phyloP scores from a whole-genome alignment of 2,329 filamentous ascomycete species.

The Alternaria arbusti region DNA sequence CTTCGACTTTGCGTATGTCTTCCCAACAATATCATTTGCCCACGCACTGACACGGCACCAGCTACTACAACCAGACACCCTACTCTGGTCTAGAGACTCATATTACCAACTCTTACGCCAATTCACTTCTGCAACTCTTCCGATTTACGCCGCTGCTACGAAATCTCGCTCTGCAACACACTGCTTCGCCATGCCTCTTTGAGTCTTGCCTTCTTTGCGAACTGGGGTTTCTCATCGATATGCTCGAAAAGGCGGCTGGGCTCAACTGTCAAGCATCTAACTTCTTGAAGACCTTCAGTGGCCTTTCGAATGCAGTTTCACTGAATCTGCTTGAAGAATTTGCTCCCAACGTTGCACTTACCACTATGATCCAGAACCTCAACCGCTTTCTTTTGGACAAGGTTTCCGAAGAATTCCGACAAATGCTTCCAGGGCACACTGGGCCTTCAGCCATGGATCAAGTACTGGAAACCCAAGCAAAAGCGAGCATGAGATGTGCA shows the following conservation, averaged over 20 bases:
- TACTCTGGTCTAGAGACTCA: constrained; percentile 96
- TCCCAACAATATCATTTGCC: not conserved
- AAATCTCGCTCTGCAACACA: constrained; percentile 87
- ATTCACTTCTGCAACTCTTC: constrained; percentile 87
- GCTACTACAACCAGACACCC: constrained; percentile 91
- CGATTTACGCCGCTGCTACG: constrained; percentile 88
- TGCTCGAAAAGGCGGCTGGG: constrained; percentile 94
- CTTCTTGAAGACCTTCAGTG: constrained; percentile 85
- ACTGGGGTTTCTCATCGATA: constrained; percentile 93
- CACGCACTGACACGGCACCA: constrained; percentile 41
- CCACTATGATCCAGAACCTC: constrained; percentile 83
- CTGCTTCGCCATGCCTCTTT: constrained; percentile 80
- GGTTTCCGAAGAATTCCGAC: constrained; percentile 77
- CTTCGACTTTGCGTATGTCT: constrained; percentile 86
- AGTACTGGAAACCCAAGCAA: constrained; percentile 72
- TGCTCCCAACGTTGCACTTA: constrained; percentile 72
- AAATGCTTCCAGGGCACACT: constrained; percentile 67
- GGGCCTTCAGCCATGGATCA: constrained; percentile 68
- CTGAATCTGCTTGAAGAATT: constrained; percentile 87
- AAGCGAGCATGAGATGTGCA: constrained; percentile 79
- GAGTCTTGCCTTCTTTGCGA: constrained; percentile 91
- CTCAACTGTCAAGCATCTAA: constrained; percentile 97
- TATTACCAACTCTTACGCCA: constrained; percentile 95
- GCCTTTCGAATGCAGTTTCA: constrained; percentile 76
- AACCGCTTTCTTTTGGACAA: constrained; percentile 85